Evolutionary conservation across 1,139 yeast species (phyloP).

Genomic region (Taiozyma sp.): DNA sequence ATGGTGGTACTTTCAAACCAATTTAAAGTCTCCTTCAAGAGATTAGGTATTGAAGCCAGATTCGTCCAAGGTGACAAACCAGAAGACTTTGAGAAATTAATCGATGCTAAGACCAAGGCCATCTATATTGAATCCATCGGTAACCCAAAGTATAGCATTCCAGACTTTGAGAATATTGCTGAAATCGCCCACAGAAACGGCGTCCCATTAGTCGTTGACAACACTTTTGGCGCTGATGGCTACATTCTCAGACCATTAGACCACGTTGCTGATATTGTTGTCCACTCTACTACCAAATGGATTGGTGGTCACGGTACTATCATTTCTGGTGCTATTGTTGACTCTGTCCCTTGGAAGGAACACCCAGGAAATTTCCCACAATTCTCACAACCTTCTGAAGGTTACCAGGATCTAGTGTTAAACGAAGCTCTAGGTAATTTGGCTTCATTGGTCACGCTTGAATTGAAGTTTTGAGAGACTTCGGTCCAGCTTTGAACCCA

Average conservation of each 20-base stretch:
- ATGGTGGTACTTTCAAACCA: slow-evolving; percentile 96
- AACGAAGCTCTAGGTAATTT: slow-evolving; percentile 77
- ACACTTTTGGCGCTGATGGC: slow-evolving; percentile 98
- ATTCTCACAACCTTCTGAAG: slow-evolving; percentile 84
- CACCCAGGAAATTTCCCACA: slow-evolving; percentile 89
- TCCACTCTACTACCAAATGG: slow-evolving; percentile 97
- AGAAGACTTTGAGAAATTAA: slow-evolving; percentile 65
- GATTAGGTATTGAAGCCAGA: slow-evolving; percentile 79
- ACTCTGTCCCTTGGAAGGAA: slow-evolving; percentile 86
- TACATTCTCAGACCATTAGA: slow-evolving; percentile 79
- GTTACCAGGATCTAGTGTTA: slow-evolving; percentile 85
- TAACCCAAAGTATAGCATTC: slow-evolving; percentile 89
- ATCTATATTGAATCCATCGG: slow-evolving; percentile 89
- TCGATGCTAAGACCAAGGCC: slow-evolving; percentile 86
- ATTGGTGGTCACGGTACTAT: slow-evolving; percentile 98
- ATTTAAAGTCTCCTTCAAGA: slow-evolving; percentile 85
- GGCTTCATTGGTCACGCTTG: slow-evolving; percentile 78
- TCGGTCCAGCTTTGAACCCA: slow-evolving; percentile 88
- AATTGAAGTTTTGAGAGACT: slow-evolving; percentile 84
- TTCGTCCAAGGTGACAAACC: slow-evolving; percentile 77
- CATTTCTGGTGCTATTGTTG: slow-evolving; percentile 87
- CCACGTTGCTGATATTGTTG: slow-evolving; percentile 82
- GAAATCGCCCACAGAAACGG: slow-evolving; percentile 85
- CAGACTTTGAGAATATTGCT: slow-evolving; percentile 78
- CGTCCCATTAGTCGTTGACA: slow-evolving; percentile 89